Percentiles rank a stretch among this genome's conserved stretches.
Conservation (phyloP, 192 early-diverging fungal genomes). For the Coemansia sp. region DNA sequence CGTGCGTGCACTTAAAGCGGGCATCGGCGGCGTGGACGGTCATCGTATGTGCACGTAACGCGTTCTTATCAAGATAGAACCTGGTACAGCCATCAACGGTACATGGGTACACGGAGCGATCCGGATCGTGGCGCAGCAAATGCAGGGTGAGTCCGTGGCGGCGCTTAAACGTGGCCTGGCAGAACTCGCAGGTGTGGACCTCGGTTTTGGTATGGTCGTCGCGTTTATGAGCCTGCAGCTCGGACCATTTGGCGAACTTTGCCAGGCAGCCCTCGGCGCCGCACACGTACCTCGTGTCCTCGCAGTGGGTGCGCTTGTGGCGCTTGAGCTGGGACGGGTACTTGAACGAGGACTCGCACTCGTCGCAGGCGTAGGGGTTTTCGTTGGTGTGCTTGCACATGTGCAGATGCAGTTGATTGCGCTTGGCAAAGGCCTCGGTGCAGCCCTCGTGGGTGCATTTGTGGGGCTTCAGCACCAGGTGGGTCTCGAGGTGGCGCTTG, state of each 20-base stretch:
- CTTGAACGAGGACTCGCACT: conserved; percentile 33
- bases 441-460: conserved; percentile 38
- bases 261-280: conserved; percentile 10
- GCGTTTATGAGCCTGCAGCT: conserved; percentile 48
- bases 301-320: conserved; percentile 26
- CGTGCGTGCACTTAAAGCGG: conserved; percentile 27
- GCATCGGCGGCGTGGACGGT: conserved; percentile 29
- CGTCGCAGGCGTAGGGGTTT: conserved; percentile 41
- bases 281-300: conserved; percentile 40
- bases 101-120: conserved; percentile 35
- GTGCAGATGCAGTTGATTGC: conserved; percentile 48
- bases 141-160: conserved; percentile 31
- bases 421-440: conserved; percentile 44
- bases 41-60: conserved; percentile 27
- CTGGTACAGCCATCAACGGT: conserved; percentile 36
- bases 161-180: conserved; percentile 28
- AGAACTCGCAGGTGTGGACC: conserved; percentile 23
- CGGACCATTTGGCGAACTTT: conserved; percentile 49
- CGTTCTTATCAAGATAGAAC: conserved; percentile 35
- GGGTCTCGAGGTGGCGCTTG: conserved; percentile 50
- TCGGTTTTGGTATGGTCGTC: conserved; percentile 18
- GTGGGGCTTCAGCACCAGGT: conserved; percentile 33
- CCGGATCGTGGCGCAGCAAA: conserved; percentile 29
- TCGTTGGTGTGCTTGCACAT: conserved; percentile 39
- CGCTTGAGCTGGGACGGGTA: conserved; percentile 47